Percentiles rank a stretch among this genome's conserved stretches.
These are phyloP conservation scores for Podila horticola DNA, from an alignment of 192 early-diverging fungal species.

Conservation along the genomic window DNA sequence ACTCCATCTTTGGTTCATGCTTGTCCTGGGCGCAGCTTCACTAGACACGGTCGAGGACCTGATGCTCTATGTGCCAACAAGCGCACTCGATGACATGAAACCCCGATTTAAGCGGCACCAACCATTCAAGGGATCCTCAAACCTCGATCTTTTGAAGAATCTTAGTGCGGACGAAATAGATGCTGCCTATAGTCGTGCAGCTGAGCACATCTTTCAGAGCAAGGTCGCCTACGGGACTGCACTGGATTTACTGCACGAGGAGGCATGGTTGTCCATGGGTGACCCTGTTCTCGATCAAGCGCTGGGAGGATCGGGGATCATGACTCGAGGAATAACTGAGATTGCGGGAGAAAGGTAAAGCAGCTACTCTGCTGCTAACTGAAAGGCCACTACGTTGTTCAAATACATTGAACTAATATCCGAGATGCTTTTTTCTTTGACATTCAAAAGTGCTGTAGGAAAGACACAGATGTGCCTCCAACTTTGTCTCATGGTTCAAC, in stretches of 20 bases:
- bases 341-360: constrained; percentile 75
- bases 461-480: constrained; percentile 92
- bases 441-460: constrained; percentile 71
- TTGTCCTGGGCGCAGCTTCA: constrained; percentile 19
- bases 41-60: constrained; percentile 48
- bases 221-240: constrained; percentile 48
- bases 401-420: background rate
- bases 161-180: constrained; percentile 29
- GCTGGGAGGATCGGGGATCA: constrained; percentile 67
- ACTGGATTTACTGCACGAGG: constrained; percentile 41
- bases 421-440: background rate
- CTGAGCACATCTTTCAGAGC: constrained; percentile 22
- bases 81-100: constrained; percentile 3
- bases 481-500: constrained; percentile 75
- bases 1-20: too few relatives aligned
- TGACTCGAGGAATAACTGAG: constrained; percentile 70
- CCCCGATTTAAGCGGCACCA: constrained; percentile 45
- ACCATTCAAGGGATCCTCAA: constrained; percentile 16
- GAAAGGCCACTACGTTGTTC: background rate
- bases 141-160: constrained; percentile 29
- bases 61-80: constrained; percentile 32
- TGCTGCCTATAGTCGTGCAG: constrained; percentile 27
- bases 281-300: constrained; percentile 63
- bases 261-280: constrained; percentile 59
- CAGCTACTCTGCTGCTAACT: background rate